These are phyloP conservation scores for Rachicladosporium sp. DNA, from an alignment of 2,329 filamentous ascomycete genomes.

Conservation along the genomic window DNA sequence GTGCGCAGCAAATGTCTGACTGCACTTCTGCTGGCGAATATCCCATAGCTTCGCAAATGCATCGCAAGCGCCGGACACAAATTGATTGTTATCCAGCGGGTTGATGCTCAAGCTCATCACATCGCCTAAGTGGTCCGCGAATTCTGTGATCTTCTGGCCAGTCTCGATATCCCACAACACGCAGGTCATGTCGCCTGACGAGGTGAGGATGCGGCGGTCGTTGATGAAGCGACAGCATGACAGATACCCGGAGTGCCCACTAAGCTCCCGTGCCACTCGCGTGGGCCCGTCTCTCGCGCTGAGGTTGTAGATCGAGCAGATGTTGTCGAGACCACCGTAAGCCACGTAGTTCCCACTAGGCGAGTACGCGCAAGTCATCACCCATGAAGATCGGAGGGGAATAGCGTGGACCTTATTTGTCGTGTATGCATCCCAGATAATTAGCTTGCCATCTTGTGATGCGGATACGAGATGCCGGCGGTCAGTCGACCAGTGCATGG, in stretches of 20 bases:
- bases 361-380: slow-evolving; percentile 99
- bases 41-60: slow-evolving; percentile 99
- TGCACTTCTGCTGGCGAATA: slow-evolving; percentile 93
- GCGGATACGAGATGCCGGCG: slow-evolving; percentile 92
- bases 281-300: slow-evolving; percentile 96
- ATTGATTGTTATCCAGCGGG: slow-evolving; percentile 97
- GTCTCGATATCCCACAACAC: slow-evolving; percentile 99
- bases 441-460: slow-evolving; percentile 97
- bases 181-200: slow-evolving; percentile 98
- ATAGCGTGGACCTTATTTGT: slow-evolving; percentile 99
- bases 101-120: slow-evolving; percentile 99
- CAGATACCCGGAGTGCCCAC: slow-evolving; percentile 91
- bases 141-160: slow-evolving; percentile 92
- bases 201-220: slow-evolving; percentile 92
- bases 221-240: slow-evolving; percentile 99
- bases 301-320: slow-evolving; percentile 98
- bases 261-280: slow-evolving; percentile 86
- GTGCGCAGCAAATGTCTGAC: slow-evolving; percentile 96
- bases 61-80: slow-evolving; percentile 97
- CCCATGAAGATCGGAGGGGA: slow-evolving; percentile 92
- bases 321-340: slow-evolving; percentile 97
- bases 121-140: slow-evolving; percentile 93
- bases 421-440: slow-evolving; percentile 99
- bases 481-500: slow-evolving; percentile 99
- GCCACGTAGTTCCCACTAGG: slow-evolving; percentile 97